Base-by-base conservation (phyloP, 2,329 filamentous ascomycete genomes). In the Fusarium incarnatum region DNA sequence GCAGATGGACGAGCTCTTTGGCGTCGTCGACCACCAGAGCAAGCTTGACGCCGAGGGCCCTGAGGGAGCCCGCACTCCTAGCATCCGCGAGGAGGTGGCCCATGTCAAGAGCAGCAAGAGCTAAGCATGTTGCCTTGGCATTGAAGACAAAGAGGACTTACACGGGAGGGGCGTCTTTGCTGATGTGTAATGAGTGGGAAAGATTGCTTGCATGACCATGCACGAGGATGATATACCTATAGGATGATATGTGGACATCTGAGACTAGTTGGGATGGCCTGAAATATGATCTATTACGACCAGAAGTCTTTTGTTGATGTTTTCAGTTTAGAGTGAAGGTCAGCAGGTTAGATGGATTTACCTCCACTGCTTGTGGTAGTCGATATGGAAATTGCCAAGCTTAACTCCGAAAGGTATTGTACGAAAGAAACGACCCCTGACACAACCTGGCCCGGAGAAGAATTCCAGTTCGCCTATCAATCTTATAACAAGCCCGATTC, bases 1-100 rank as follows among this genome's bases (percentile, higher is more conserved):
- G 79, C 86, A 85, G 77, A 90, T 91, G 88, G 87, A 91, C 75
- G 87, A 90, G 72, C 81, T 91, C 18, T 91, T 91, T 76, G 89
- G 89, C 47, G 83, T 89, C 50, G 86, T 85, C 6, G 85, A 88
- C 64, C 37, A 66, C 27, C 67, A 55, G 28, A 77, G 77, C 71
- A 68, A 77, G 64, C 57, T 76, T 8, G 75, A 80, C 13, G 71
- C 75, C 9, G 78, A 81, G 69, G 77, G 80, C 64, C 70, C 76
- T 2, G 78, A 78, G 70, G 58, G 59, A 18, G 76, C 60, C 41
- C 73, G 64, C n/a, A 52, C 64, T 12, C 61, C 68, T 25, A 78
- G 74, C 50, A 74, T 77, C 53, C 72, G 72, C 20, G 77, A 77
- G 64, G 70, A 74, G 63, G 64, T 58, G 32, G 56, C 48, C n/a